A percentile compares a stretch with the other conserved stretches of the same genome.
phyloP scores from a whole-genome alignment of 2,329 filamentous ascomycete species.

The Berkeleyomyces rouxiae region DNA sequence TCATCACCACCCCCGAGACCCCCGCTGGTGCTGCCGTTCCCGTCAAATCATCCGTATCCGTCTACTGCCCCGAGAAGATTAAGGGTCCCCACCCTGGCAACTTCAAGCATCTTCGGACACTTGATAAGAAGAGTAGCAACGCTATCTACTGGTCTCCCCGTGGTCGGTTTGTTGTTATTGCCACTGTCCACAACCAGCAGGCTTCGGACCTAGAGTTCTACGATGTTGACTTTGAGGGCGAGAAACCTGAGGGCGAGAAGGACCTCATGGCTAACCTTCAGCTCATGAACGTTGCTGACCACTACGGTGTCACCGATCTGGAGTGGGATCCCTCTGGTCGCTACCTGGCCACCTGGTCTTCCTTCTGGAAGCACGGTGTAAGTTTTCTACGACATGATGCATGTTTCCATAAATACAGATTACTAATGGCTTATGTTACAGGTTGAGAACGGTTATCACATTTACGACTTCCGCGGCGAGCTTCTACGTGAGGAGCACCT shows the following conservation, averaged over 20 bases:
- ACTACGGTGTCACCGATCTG: conserved; percentile 94
- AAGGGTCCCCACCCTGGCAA: conserved; percentile 71
- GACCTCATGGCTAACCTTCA: conserved; percentile 88
- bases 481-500: conserved; percentile 77
- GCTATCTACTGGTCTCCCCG: conserved; percentile 98
- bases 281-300: conserved; percentile 82
- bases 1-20: conserved; percentile 86
- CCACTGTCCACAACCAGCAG: conserved; percentile 81
- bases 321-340: conserved; percentile 96
- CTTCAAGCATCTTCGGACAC: conserved; percentile 87
- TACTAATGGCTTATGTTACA: neutral
- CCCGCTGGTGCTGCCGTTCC: conserved; percentile 61
- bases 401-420: neutral
- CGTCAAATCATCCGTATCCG: conserved; percentile 86
- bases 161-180: conserved; percentile 87
- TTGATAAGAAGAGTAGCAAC: conserved; percentile 99
- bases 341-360: conserved; percentile 85
- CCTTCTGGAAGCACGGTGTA: conserved; percentile 90
- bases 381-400: conserved; percentile 23
- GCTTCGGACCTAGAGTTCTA: conserved; percentile 95
- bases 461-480: conserved; percentile 92
- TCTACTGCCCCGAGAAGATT: conserved; percentile 91
- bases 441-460: conserved; percentile 87
- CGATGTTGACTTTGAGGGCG: conserved; percentile 94
- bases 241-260: conserved; percentile 85